A percentile compares a stretch with the other conserved stretches of the same genome.
Conservation (phyloP, 2,329 filamentous ascomycete species). For the Phaeosphaeria sp. region DNA sequence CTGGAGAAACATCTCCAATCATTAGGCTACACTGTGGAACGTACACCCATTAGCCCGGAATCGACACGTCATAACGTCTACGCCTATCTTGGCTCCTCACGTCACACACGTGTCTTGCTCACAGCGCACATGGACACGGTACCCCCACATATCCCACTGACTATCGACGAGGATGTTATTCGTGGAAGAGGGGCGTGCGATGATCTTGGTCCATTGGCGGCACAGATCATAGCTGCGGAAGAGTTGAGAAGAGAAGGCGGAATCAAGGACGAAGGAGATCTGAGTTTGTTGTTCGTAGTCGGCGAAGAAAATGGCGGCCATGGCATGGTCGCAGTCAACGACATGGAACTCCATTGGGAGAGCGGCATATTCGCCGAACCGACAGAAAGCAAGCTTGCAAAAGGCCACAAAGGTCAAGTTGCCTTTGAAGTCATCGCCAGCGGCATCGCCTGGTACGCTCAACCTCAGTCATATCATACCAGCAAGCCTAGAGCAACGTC, state of each 20-base stretch:
- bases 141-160: not conserved
- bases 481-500: not conserved
- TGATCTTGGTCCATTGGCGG: conserved; percentile 1
- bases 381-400: conserved; percentile 1
- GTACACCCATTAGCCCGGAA: not conserved
- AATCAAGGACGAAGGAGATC: not conserved
- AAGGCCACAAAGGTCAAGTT: conserved; percentile 1
- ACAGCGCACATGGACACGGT: conserved; percentile 3
- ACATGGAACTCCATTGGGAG: not conserved
- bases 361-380: conserved; percentile 1
- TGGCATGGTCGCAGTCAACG: conserved; percentile 1
- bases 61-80: conserved; percentile 2
- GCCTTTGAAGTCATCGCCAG: not conserved
- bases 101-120: not conserved
- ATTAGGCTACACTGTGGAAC: not conserved
- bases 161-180: not conserved
- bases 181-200: not conserved
- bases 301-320: conserved; percentile 2
- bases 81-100: conserved; percentile 1
- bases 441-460: not conserved
- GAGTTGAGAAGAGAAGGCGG: not conserved
- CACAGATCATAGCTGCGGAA: not conserved
- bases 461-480: not conserved
- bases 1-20: not conserved
- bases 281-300: not conserved